A percentile compares a stretch with the other conserved stretches of the same genome.
phyloP scores from a whole-genome alignment of 2,329 filamentous ascomycete genomes.

The Pseudocercospora eumusae region DNA sequence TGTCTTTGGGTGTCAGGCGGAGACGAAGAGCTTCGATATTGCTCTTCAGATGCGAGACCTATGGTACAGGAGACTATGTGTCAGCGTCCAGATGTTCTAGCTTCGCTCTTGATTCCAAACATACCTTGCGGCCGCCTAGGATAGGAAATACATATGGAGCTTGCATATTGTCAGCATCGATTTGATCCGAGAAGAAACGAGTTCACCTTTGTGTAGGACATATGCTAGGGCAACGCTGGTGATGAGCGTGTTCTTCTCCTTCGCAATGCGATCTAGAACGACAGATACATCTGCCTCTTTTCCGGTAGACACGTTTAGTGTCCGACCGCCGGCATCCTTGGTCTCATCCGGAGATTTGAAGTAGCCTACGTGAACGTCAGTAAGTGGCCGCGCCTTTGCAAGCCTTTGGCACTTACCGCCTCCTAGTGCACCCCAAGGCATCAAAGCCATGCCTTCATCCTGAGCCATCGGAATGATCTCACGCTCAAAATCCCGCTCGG shows the following conservation, averaged over 20 bases:
- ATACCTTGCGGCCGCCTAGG: constrained; percentile 63
- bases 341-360: constrained; percentile 18
- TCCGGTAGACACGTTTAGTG: constrained; percentile 13
- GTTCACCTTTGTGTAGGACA: constrained; percentile 61
- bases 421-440: constrained; percentile 58
- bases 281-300: constrained; percentile 46
- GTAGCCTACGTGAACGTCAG: constrained; percentile 9
- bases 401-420: background rate
- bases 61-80: background rate
- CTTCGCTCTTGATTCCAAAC: background rate
- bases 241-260: constrained; percentile 49
- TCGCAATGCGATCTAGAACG: constrained; percentile 61
- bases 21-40: constrained; percentile 66
- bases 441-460: constrained; percentile 59
- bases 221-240: constrained; percentile 61
- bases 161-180: background rate
- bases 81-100: background rate
- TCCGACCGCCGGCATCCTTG: constrained; percentile 12
- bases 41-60: constrained; percentile 62
- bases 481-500: constrained; percentile 51
- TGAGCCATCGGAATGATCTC: constrained; percentile 62
- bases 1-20: constrained; percentile 57
- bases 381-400: background rate
- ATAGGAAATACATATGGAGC: constrained; percentile 70
- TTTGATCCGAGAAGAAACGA: background rate